phyloP scores from a whole-genome alignment of 352 stramenopile genomes.

The Phytopythium litorale region DNA sequence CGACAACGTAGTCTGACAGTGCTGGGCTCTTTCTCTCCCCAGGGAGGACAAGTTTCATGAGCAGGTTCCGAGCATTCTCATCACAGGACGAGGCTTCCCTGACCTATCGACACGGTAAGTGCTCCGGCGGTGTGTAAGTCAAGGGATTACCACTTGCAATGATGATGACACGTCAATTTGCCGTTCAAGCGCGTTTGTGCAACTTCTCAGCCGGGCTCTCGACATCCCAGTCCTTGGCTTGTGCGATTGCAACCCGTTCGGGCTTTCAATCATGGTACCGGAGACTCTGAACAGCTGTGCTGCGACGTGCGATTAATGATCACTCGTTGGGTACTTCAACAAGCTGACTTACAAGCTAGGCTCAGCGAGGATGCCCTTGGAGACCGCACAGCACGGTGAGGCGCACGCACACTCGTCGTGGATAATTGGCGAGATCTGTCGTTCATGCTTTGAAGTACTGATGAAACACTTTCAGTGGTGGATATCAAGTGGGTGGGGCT shows the following conservation, averaged over 20 bases:
- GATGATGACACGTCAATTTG: neutral
- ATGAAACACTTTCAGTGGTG: conserved; percentile 26
- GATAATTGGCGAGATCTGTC: neutral
- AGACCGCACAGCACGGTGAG: conserved; percentile 58
- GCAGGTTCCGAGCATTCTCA: conserved; percentile 85
- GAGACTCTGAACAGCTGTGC: too few relatives aligned
- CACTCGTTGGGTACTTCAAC: neutral
- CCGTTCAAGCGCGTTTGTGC: conserved; percentile 75
- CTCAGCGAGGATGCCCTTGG: conserved; percentile 79
- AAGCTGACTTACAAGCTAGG: conserved; percentile 90
- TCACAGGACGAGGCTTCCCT: conserved; percentile 93
- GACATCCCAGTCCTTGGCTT: conserved; percentile 89
- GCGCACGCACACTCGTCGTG: neutral
- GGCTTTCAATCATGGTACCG: conserved; percentile 87
- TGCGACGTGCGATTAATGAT: neutral
- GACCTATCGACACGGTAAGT: conserved; percentile 89
- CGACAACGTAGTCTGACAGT: conserved; percentile 1
- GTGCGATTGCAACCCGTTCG: conserved; percentile 94
- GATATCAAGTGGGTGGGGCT: conserved; percentile 93
- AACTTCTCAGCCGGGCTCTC: conserved; percentile 63
- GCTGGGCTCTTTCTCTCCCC: neutral
- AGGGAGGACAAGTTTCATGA: conserved; percentile 89
- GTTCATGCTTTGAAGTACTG: neutral
- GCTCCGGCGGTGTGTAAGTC: neutral
- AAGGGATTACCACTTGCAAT: neutral